A percentile compares a stretch with the other conserved stretches of the same genome.
phyloP scores from a whole-genome alignment of 495 filamentous ascomycete species.

The Penicillium cataractarum region DNA sequence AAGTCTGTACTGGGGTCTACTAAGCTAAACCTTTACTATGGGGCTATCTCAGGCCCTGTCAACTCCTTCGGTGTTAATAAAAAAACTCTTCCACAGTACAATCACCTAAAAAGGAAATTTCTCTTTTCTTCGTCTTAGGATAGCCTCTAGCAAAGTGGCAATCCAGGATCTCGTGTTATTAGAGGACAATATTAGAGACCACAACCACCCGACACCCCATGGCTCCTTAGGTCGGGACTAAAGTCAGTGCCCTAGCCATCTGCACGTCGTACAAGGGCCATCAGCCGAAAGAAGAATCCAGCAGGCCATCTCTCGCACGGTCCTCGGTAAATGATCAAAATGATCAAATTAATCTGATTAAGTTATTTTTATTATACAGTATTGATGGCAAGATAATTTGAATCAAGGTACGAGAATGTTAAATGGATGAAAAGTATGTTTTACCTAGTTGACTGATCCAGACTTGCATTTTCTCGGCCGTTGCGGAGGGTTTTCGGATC shows the following conservation, averaged over 20 bases:
- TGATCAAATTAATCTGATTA: not conserved
- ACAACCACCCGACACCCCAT: constrained; percentile 12
- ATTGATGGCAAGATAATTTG: not conserved
- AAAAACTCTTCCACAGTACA: constrained; percentile 1
- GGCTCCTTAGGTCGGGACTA: constrained; percentile 3
- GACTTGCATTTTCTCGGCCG: constrained; percentile 18
- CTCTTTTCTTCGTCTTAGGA: not conserved
- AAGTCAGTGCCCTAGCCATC: constrained; percentile 12
- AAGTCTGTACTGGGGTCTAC: not conserved
- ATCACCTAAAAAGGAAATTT: not conserved
- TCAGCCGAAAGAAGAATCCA: constrained; percentile 16
- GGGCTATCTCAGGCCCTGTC: not conserved
- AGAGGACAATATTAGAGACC: not conserved
- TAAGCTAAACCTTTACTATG: not conserved
- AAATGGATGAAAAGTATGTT: not conserved
- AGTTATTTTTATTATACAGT: not conserved
- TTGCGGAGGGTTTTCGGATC: constrained; percentile 22
- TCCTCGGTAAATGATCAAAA: not conserved
- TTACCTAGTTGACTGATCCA: not conserved
- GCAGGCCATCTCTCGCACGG: constrained; percentile 10
- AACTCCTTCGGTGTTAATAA: not conserved
- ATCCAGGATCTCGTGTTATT: not conserved
- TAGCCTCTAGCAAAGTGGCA: not conserved
- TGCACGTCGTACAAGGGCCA: constrained; percentile 26
- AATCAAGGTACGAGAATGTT: not conserved